Base-by-base conservation (phyloP, 2,329 filamentous ascomycete genomes). In the Sphaerulina vaccinii region DNA sequence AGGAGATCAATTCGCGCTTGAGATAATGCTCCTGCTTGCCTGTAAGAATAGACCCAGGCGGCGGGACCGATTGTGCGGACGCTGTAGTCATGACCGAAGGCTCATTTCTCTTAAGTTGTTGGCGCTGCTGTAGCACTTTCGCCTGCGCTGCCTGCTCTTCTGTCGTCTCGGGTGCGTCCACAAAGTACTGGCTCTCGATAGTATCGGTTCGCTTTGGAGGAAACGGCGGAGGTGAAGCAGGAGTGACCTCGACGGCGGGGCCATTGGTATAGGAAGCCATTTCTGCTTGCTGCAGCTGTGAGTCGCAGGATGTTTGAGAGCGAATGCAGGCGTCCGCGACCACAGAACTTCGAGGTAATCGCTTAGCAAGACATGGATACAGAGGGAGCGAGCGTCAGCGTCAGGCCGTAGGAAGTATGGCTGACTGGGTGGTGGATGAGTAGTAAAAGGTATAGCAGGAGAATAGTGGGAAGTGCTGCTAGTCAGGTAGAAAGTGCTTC, bases 11-110 rank as follows among this genome's bases (percentile, higher is more conserved):
- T 71, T 99, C 93, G 67, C 93, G 85, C 75, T 99, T 99, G 62
- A 99, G 84, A 69, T 99, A 99, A 71, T 99, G 93, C 71, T 99
- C 93, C 79, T 99, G 92, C 75, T 96, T 97, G 61, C 93, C 93
- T 0, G 91, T 96, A 68, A 99, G 74, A 58, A 85, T 73, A 43
- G 81, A 80, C 18, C 79, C 79, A 27, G 77, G 74, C n/a, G 77
- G 77, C 42, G 78, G 76, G 49, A 73, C 66, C 21, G 75, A 77
- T 53, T 69, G 64, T 35, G 63, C 69, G n/a, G 75, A 76, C 27
- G 60, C 51, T 21, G 59, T 59, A 39, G 60, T 62, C 7, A 61
- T 63, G 43, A 56, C 56, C 2, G 64, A 65, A 8, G 60, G 58
- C 21, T 50, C 46, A n/a, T 58, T 56, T 29, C 65, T 61, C 23